Evolutionary conservation across 2,329 filamentous ascomycete genomes (phyloP).

Genomic region (Penicillium sp.): DNA sequence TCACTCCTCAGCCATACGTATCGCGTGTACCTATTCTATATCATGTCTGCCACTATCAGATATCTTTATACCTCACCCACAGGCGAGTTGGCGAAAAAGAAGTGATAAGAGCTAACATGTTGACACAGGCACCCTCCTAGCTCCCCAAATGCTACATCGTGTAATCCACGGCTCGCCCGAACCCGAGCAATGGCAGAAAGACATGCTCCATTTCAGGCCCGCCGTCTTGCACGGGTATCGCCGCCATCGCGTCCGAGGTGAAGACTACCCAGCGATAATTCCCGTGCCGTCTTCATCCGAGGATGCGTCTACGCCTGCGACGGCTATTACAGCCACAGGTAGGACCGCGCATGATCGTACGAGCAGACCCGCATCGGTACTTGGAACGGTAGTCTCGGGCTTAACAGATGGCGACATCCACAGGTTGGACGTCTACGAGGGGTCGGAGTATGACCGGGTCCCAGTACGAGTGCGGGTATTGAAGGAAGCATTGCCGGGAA

Average conservation of each 20-base stretch:
- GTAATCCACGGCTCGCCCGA: conserved; percentile 72
- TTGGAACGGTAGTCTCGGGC: conserved; percentile 77
- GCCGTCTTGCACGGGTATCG: conserved; percentile 76
- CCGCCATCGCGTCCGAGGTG: conserved; percentile 69
- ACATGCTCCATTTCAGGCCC: conserved; percentile 68
- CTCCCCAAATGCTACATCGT: conserved; percentile 81
- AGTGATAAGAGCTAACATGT: conserved; percentile 10
- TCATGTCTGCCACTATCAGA: neutral
- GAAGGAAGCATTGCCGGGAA: conserved; percentile 30
- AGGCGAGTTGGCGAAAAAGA: neutral
- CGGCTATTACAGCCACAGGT: neutral
- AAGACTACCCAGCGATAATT: conserved; percentile 83
- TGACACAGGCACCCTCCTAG: conserved; percentile 69
- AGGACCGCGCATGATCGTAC: neutral
- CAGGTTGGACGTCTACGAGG: conserved; percentile 83
- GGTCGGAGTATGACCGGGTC: conserved; percentile 68
- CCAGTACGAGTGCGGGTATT: conserved; percentile 53
- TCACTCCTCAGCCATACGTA: neutral
- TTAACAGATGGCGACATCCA: conserved; percentile 76
- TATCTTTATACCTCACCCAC: neutral
- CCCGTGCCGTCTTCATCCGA: conserved; percentile 21
- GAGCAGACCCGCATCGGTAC: conserved; percentile 57
- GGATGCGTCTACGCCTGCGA: neutral
- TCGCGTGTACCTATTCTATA: neutral
- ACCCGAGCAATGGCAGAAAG: conserved; percentile 56